Percentiles rank a stretch among this genome's conserved stretches.
These are phyloP conservation scores for Penicillium sp. DNA, from an alignment of 2,329 filamentous ascomycete species.

Conservation along the genomic window DNA sequence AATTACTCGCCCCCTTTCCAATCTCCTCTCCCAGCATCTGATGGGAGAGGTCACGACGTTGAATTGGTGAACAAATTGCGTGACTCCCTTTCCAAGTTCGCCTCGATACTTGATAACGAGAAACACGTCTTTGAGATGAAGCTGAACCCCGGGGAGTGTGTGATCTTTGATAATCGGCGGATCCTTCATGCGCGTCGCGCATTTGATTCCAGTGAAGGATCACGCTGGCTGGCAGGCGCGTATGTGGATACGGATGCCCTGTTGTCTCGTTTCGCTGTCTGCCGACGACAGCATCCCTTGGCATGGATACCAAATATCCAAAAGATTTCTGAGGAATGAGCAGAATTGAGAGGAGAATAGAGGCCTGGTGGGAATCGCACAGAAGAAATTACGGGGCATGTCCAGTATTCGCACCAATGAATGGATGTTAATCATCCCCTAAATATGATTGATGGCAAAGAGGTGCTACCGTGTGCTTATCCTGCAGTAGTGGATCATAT, in stretches of 20 bases:
- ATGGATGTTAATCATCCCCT: too few relatives aligned
- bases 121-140: slow-evolving; percentile 64
- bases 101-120: slow-evolving; percentile 54
- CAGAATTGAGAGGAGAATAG: too few relatives aligned
- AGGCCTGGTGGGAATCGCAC: too few relatives aligned
- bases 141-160: slow-evolving; percentile 77
- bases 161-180: slow-evolving; percentile 85
- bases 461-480: too few relatives aligned
- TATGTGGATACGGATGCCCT: slow-evolving; percentile 72
- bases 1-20: slow-evolving; percentile 83
- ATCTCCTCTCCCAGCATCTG: slow-evolving; percentile 43
- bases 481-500: too few relatives aligned
- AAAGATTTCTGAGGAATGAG: not conserved
- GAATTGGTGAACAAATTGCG: slow-evolving; percentile 8
- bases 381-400: too few relatives aligned
- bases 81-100: slow-evolving; percentile 57
- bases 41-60: slow-evolving; percentile 7
- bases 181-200: slow-evolving; percentile 77
- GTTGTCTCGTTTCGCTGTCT: slow-evolving; percentile 45
- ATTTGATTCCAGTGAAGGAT: slow-evolving; percentile 64
- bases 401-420: too few relatives aligned
- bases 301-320: slow-evolving; percentile 5
- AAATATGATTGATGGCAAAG: too few relatives aligned
- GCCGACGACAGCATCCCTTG: slow-evolving; percentile 26
- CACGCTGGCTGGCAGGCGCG: slow-evolving; percentile 78